These are phyloP conservation scores for Jacaranda copaia DNA, from an alignment of 257 asterid species.

Conservation along the genomic window DNA sequence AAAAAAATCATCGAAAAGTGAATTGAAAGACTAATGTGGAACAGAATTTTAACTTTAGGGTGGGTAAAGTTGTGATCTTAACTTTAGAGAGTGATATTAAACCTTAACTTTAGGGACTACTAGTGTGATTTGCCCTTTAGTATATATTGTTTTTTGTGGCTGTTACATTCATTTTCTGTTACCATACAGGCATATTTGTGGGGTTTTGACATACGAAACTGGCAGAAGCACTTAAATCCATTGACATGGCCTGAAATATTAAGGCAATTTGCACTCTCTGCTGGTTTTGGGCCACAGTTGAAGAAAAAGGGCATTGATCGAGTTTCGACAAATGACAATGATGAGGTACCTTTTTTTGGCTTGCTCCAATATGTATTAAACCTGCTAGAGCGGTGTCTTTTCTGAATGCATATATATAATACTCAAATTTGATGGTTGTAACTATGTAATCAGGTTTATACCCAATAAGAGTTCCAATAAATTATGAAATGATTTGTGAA, in stretches of 20 bases:
- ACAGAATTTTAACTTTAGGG: too few species aligned
- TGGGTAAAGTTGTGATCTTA: neutral
- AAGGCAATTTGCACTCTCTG: slow-evolving; percentile 90
- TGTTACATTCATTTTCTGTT: slow-evolving; percentile 35
- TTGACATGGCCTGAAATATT: slow-evolving; percentile 96
- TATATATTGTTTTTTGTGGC: slow-evolving; percentile 6
- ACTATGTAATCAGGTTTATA: slow-evolving; percentile 4
- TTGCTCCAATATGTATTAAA: neutral
- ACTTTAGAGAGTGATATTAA: neutral
- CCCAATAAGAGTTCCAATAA: neutral
- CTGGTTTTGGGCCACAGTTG: slow-evolving; percentile 95
- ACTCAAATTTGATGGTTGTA: neutral
- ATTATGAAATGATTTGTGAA: neutral
- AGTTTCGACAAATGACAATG: slow-evolving; percentile 55
- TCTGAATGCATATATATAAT: neutral
- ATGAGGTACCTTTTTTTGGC: slow-evolving; percentile 63
- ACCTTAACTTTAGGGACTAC: neutral
- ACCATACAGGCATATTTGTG: slow-evolving; percentile 83
- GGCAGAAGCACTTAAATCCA: slow-evolving; percentile 91
- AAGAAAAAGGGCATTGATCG: slow-evolving; percentile 73
- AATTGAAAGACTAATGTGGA: too few species aligned
- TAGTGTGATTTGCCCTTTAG: neutral
- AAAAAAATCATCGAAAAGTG: too few species aligned
- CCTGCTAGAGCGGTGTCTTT: neutral
- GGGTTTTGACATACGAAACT: slow-evolving; percentile 94